Evolutionary conservation across 345 rosid species (phyloP).

Genomic region (Eutrema heterophyllum): DNA sequence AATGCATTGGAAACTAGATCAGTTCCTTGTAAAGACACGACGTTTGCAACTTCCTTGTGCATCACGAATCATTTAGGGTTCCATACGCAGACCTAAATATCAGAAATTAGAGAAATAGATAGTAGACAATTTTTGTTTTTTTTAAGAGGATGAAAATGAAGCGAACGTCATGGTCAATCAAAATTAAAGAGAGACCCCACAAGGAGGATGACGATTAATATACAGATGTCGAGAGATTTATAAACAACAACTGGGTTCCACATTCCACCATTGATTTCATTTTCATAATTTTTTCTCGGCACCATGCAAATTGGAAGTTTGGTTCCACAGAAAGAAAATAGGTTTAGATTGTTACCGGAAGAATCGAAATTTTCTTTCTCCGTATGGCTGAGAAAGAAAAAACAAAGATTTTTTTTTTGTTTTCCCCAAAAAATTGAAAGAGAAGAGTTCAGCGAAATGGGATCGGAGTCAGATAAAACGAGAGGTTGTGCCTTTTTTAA

Average conservation of each 20-base stretch:
- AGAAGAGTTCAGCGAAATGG: not conserved
- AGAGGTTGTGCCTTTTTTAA: slow-evolving; percentile 5
- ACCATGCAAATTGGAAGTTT: no score
- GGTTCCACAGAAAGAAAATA: not conserved
- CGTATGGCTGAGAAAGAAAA: not conserved
- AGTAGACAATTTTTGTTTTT: not conserved
- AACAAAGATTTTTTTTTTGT: not conserved
- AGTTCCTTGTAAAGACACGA: not conserved
- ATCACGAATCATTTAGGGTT: not conserved
- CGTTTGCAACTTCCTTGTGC: not conserved
- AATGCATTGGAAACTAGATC: not conserved
- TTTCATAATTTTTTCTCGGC: not conserved
- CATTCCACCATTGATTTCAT: no score
- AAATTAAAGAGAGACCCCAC: not conserved
- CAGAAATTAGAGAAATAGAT: not conserved
- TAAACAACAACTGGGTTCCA: no score
- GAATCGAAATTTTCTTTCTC: not conserved
- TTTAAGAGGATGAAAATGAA: slow-evolving; percentile 6
- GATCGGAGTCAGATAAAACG: slow-evolving; percentile 16
- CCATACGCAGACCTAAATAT: not conserved
- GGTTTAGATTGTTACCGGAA: not conserved
- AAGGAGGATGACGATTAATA: not conserved
- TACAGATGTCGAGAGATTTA: no score
- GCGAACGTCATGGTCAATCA: slow-evolving; percentile 4
- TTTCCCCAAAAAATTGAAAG: not conserved